Evolutionary conservation across 164 flowering plant species (phyloP), one percentile per base, ranked within the genome.

Genomic region (Stephania yunnanensis): DNA sequence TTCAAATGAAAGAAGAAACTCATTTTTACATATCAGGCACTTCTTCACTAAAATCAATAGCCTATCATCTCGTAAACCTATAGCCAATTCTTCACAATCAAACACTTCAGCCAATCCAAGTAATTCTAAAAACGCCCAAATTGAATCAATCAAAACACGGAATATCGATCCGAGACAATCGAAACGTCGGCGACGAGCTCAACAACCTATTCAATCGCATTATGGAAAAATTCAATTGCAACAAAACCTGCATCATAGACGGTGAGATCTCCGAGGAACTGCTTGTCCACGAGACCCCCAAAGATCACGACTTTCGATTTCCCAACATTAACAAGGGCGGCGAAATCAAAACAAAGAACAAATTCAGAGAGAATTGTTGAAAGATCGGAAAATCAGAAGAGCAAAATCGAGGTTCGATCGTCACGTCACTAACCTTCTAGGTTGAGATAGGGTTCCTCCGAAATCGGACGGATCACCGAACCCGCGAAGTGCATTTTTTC

Each of bases 211-310:
- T 50, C 55, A 15, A 50, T 50, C 4, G 12, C 12, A 50, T 50
- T 50, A 9, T 9, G 55, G 55, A 50, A 50, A 15, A 50, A 50
- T 50, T 3, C 64, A 58, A 58, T 19, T 1, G 13, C 64, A 22
- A 66, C 29, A 5, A 86, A 96, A 96, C 98, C 97, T 1, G 87
- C 83, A 71, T 94, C 98, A 73, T 86, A 94, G 20, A 96, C 97
- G n/a, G 78, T 70, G 71, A 92, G 76, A 77, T 96, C 99, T 76
- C 74, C 81, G 77, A 92, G 84, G 78, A 96, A 94, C 69, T 76
- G 84, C 84, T 92, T 94, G 76, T 96, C 95, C 36, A 89, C 79
- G 20, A 96, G 87, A 53, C 99, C 99, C 71, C 99, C 99, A 67
- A 96, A 94, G 46, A 96, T 82, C 25, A 96, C 90, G 65, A 91